Base-by-base conservation (phyloP, 2,329 filamentous ascomycete genomes). In the Cladosporium sp. region DNA sequence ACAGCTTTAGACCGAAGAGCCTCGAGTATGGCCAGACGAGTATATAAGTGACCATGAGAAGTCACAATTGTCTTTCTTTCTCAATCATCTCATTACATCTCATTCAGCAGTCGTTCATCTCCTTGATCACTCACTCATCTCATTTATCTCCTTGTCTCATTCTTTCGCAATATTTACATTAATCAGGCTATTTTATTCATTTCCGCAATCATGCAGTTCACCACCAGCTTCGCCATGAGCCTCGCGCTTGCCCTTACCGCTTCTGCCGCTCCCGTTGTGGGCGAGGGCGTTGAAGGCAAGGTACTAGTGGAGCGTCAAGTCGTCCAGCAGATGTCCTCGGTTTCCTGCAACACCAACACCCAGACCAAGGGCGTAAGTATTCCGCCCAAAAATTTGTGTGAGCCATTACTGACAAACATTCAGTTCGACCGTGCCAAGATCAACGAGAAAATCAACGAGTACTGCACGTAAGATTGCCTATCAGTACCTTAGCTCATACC, bases 31-130 rank as follows among this genome's bases (percentile, higher is more conserved):
- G 26, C 50, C 50, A 31, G 26, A 53, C 26, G 2, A 53, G 12
- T 53, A 53, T 12, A 53, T 53, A 53, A 31, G 16, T 28, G 29
- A 29, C 16, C 29, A 7, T 12, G 50, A 18, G 29, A 31, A 28
- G 26, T 31, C 26, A 10, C 50, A 31, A 31, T n/a, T 10, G 29
- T 31, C 26, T 18, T 53, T 53, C 28, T 16, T 4, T 31, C 28
- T 53, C 50, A 53, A 53, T 31, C 50, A 53, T 53, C 50, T 53
- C 50, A 53, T 53, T 31, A 18, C 50, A 53, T 53, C 50, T 53
- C 28, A 29, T 53, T 53, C 50, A 53, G 50, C 26, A 52, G 49
- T 52, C 49, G 26, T 53, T 53, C 50, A 53, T 53, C 50, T 53
- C 50, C 28, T 53, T 31, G 28, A n/a, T 21, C 50, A 29, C 26